Evolutionary conservation across 2,329 filamentous ascomycete species (phyloP), one percentile per base, ranked within the genome.

Genomic region (Ophiostoma novo-ulmi): DNA sequence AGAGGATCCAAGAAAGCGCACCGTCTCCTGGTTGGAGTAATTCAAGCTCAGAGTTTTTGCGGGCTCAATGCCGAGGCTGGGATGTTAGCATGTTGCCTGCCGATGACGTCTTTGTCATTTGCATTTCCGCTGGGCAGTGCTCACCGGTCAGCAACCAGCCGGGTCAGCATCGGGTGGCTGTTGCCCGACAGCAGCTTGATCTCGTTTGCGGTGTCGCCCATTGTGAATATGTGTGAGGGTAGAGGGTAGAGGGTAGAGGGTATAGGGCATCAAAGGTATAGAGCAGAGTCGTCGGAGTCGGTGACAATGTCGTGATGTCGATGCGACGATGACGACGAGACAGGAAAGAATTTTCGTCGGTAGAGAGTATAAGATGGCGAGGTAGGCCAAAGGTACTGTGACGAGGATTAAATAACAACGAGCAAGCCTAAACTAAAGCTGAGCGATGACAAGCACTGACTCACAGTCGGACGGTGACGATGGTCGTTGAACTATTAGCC

Each of bases 21-120:
- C 74, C 2, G 91, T 94, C 79, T 95, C 91, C 77, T 93, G 91
- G 80, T 94, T 94, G 67, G 91, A 94, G 82, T 94, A 93, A 78
- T 94, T 92, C 73, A 94, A 84, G 64, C 68, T 71, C 65, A 69
- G 63, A 5, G 74, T 75, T 70, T 73, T 75, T 66, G 74, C 74
- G 6, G 73, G 68, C 58, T 74, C 73, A 39, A 74, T 75, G 26
- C 73, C 74, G 66, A 75, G 74, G 11, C 74, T 75, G 68, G 36
- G 17, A 20, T 20, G 61, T 64, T 38, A 64, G 61, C 35, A 38
- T 26, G 44, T 66, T 22, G 36, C 2, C 20, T 3, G 7, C 22
- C 52, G 44, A 31, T 39, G 26, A 38, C 20, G 61, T 61, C n/a
- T 65, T 36, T 11, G 10, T 3, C 35, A 31, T 31, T 31, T 31